phyloP scores from a whole-genome alignment of 2,329 filamentous ascomycete species.

The Chlorencoelia australis region DNA sequence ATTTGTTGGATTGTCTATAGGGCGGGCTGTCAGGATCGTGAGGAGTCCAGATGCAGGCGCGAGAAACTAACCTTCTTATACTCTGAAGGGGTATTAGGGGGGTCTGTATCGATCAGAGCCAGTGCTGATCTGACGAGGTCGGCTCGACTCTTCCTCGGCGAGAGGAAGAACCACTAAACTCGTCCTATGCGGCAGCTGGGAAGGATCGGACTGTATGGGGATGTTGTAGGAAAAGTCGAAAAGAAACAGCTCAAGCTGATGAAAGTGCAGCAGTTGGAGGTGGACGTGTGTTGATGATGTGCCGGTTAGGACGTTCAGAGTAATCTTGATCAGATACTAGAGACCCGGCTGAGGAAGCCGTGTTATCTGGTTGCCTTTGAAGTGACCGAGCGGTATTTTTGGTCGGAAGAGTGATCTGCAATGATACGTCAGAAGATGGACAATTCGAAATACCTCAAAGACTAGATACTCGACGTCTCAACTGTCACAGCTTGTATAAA shows the following conservation, averaged over 20 bases:
- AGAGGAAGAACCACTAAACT: constrained; percentile 98
- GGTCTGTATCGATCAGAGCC: constrained; percentile 91
- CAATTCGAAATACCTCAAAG: no score
- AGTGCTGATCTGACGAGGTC: constrained; percentile 86
- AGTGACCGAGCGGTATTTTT: constrained; percentile 32
- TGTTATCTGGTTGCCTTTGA: constrained; percentile 51
- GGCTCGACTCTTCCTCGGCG: constrained; percentile 98
- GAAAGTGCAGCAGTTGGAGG: constrained; percentile 45
- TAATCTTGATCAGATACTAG: constrained; percentile 61
- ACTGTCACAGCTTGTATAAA: no score
- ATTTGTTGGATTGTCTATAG: constrained; percentile 5
- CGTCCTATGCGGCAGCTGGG: constrained; percentile 99
- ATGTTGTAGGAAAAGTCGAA: constrained; percentile 40
- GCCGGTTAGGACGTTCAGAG: constrained; percentile 51
- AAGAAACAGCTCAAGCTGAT: constrained; percentile 39
- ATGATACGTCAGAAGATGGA: no score
- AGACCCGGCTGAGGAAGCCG: constrained; percentile 53
- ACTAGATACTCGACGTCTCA: no score
- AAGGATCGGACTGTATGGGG: constrained; percentile 48
- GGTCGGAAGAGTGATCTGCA: constrained; percentile 2
- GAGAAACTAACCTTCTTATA: constrained; percentile 14
- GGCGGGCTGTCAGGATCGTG: constrained; percentile 3
- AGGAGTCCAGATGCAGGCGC: not conserved
- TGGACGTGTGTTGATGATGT: constrained; percentile 57
- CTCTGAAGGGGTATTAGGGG: constrained; percentile 59